Evolutionary conservation across 2,329 filamentous ascomycete genomes (phyloP).

Genomic region (Aureobasidium mangrovei): DNA sequence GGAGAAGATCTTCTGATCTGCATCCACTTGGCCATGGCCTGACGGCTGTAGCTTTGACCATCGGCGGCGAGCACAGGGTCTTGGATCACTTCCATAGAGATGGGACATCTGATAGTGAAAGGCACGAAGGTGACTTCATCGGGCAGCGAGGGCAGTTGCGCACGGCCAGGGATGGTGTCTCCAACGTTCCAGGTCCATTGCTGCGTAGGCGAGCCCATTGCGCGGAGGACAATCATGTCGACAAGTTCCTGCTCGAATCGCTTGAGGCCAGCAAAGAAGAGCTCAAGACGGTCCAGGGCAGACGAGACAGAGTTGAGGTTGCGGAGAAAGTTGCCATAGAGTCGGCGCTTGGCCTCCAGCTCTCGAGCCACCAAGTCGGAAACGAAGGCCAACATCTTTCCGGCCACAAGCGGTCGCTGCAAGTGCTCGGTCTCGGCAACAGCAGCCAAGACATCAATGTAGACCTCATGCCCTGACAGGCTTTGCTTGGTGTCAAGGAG

Average conservation of each 20-base stretch:
- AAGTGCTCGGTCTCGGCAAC: slow-evolving; percentile 15
- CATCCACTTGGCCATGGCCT: slow-evolving; percentile 30
- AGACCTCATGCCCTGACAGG: slow-evolving; percentile 22
- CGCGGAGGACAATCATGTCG: slow-evolving; percentile 24
- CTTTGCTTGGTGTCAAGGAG: slow-evolving; percentile 24
- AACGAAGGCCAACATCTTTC: slow-evolving; percentile 19
- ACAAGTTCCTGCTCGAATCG: slow-evolving; percentile 21
- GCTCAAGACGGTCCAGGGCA: background rate
- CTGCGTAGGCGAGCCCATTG: slow-evolving; percentile 15
- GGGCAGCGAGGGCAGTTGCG: slow-evolving; percentile 18
- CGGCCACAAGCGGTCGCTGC: slow-evolving; percentile 15
- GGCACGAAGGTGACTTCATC: slow-evolving; percentile 19
- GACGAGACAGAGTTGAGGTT: slow-evolving; percentile 3
- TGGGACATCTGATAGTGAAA: slow-evolving; percentile 25
- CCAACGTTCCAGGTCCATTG: slow-evolving; percentile 24
- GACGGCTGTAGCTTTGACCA: slow-evolving; percentile 27
- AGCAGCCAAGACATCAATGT: slow-evolving; percentile 24
- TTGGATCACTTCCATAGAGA: slow-evolving; percentile 26
- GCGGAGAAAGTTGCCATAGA: background rate
- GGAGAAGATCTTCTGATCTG: slow-evolving; percentile 25
- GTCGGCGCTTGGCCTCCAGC: slow-evolving; percentile 1
- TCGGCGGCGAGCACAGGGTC: slow-evolving; percentile 29
- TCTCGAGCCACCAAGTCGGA: slow-evolving; percentile 13
- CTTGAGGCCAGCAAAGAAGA: slow-evolving; percentile 16
- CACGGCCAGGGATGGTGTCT: slow-evolving; percentile 17